Base-by-base conservation (phyloP, 2,329 filamentous ascomycete genomes). In the Tolypocladium tropicale region DNA sequence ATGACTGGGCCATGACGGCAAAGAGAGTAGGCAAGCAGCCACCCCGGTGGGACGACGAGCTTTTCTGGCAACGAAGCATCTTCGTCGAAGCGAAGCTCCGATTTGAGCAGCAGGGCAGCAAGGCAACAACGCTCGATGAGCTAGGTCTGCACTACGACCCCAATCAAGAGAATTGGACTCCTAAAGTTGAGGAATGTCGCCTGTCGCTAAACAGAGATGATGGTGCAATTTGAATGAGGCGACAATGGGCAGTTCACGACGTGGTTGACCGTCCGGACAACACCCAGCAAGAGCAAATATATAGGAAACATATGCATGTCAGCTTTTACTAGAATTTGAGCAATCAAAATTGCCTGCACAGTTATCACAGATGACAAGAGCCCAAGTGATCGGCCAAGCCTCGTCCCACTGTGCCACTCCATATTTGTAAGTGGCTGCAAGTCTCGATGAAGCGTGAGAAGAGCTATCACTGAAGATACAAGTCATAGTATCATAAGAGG, bases 41-140 rank as follows among this genome's bases (percentile, higher is more conserved):
- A 32, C 86, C 86, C 3, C 73, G 73, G 30, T 96, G 92, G 91
- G 78, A 80, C 10, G 80, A 83, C 51, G 81, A 84, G 69, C 75
- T 87, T 62, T 81, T 83, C 54, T 95, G 89, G 89, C 79, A 87
- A 65, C 78, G 92, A 21, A 77, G 80, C 56, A 76, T 84, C 4
- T 88, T 88, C 62, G 77, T 80, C 0, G 77, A 84, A 14, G 88
- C 92, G 37, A 88, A 90, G 69, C 79, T 84, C 62, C 81, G 79
- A 33, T 96, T 94, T 67, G 80, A 86, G 57, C 75, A 79, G 59
- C 74, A 75, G 39, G 90, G 90, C 0, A 79, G 84, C 37, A 74
- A 71, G 7, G 84, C 90, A 11, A 85, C 72, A 66, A 83, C 76
- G 3, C 68, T 95, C 25, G 79, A 82, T 60, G 87, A 95, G 61